Base-by-base conservation (phyloP, 2,329 filamentous ascomycete genomes). In the Neofusicoccum cordaticola region DNA sequence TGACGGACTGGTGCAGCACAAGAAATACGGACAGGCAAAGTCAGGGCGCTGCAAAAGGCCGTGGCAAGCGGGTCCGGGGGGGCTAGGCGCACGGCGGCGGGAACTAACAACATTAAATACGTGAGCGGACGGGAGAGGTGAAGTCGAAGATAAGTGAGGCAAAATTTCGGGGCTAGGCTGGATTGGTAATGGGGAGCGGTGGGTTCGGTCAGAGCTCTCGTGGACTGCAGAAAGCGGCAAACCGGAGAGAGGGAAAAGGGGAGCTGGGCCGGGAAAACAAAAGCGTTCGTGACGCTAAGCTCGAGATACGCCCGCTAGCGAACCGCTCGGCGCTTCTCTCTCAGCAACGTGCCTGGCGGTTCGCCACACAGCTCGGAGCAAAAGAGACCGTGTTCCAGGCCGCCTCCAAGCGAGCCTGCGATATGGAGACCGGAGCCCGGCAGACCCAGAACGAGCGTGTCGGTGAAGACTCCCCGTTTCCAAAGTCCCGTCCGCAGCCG, bases 321-420 rank as follows among this genome's bases (percentile, higher is more conserved):
- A 47, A 15, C 56, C 31, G 42, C n/a, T 60, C 56, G 56, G 56
- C 56, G 56, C 39, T 60, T 60, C 31, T 60, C 56, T 60, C 31
- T 60, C 56, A 48, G 15, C 27, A 37, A 39, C 56, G 56, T 60
- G 56, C 42, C 41, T 34, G 53, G 39, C 22, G 42, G 39, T 58
- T 58, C 39, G 53, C 53, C 53, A 45, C 39, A 15, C 39, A 44
- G 22, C 39, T 58, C 53, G 53, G 53, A 58, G 15, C 39, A 19
- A 35, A 35, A 60, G 56, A 60, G 56, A 60, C 56, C 56, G 42
- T 42, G 56, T 47, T 60, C 56, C 42, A 60, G 56, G 42, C 56
- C 56, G 41, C 53, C 42, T 12, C 31, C 41, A 60, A 60, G 42
- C 56, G 56, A 47, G 42, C 56, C 56, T 60, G 41, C 48, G 56